These are phyloP conservation scores for Volvariella surrecta DNA, from an alignment of 1,284 basidiomycete species.

Conservation along the genomic window DNA sequence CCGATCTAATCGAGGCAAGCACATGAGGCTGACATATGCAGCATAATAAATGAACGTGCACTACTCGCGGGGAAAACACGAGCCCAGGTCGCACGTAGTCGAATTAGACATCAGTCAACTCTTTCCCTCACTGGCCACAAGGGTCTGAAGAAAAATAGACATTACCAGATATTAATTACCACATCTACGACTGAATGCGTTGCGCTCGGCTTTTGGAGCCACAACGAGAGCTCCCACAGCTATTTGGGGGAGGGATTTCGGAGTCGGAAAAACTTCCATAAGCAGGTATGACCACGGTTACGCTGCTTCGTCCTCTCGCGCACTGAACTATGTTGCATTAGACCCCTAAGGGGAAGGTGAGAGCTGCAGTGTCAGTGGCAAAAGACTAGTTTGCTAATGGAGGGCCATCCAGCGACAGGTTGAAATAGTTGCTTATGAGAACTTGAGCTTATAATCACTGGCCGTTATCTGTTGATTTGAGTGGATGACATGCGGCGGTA, in stretches of 20 bases:
- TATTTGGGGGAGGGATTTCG: constrained; percentile 29
- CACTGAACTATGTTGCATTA: constrained; percentile 45
- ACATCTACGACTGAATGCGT: constrained; percentile 51
- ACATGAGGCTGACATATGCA: constrained; percentile 38
- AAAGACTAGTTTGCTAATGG: constrained; percentile 37
- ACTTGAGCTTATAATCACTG: constrained; percentile 14
- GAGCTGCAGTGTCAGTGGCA: constrained; percentile 42
- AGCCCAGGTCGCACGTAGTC: too few relatives aligned
- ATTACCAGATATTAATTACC: constrained; percentile 21
- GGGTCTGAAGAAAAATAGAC: not conserved
- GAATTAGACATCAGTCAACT: too few relatives aligned
- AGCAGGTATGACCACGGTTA: constrained; percentile 50
- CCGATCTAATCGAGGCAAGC: not conserved
- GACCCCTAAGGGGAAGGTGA: constrained; percentile 28
- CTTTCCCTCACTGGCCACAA: not conserved
- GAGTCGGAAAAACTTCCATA: constrained; percentile 49
- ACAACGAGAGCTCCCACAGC: constrained; percentile 36
- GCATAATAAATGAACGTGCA: too few relatives aligned
- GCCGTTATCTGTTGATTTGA: constrained; percentile 34
- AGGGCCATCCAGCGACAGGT: constrained; percentile 40
- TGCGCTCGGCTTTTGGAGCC: constrained; percentile 40
- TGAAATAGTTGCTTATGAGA: constrained; percentile 33
- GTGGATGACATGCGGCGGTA: constrained; percentile 26
- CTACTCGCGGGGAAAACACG: too few relatives aligned
- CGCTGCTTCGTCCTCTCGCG: constrained; percentile 44